Evolutionary conservation across 768 basidiomycete genomes (phyloP).

Genomic region (Peribolospora baueri): DNA sequence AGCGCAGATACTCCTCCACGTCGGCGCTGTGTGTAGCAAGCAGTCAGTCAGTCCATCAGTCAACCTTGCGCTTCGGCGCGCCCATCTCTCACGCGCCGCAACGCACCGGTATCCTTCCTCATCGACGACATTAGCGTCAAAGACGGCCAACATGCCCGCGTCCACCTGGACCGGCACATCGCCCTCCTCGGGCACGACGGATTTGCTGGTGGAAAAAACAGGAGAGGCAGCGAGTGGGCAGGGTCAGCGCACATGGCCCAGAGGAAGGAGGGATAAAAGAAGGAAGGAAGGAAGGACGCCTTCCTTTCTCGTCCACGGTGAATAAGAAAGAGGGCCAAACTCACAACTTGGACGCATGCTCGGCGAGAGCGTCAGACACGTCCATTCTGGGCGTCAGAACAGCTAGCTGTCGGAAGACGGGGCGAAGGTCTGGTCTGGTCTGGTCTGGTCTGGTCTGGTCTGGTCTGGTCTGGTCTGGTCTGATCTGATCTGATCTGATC

Average conservation of each 20-base stretch:
- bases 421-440: too few relatives aligned
- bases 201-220: not conserved
- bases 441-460: too few relatives aligned
- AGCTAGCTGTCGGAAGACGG: too few relatives aligned
- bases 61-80: not conserved
- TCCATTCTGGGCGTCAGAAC: too few relatives aligned
- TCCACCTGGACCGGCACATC: slow-evolving; percentile 38
- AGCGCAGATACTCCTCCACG: slow-evolving; percentile 53
- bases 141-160: slow-evolving; percentile 54
- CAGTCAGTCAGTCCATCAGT: not conserved
- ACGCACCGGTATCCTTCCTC: slow-evolving; percentile 55
- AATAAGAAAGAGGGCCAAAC: not conserved
- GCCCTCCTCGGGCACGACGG: slow-evolving; percentile 7
- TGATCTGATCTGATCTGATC: too few relatives aligned
- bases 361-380: too few relatives aligned
- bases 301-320: not conserved
- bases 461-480: too few relatives aligned
- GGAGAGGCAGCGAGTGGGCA: not conserved
- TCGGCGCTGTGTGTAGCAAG: slow-evolving; percentile 30
- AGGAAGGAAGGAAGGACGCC: too few relatives aligned
- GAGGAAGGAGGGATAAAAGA: too few relatives aligned
- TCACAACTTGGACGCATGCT: too few relatives aligned
- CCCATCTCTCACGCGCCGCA: not conserved
- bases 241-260: too few relatives aligned
- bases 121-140: slow-evolving; percentile 70